Base-by-base conservation (phyloP, 129 eudicot genomes). In the Glebionis coronaria region DNA sequence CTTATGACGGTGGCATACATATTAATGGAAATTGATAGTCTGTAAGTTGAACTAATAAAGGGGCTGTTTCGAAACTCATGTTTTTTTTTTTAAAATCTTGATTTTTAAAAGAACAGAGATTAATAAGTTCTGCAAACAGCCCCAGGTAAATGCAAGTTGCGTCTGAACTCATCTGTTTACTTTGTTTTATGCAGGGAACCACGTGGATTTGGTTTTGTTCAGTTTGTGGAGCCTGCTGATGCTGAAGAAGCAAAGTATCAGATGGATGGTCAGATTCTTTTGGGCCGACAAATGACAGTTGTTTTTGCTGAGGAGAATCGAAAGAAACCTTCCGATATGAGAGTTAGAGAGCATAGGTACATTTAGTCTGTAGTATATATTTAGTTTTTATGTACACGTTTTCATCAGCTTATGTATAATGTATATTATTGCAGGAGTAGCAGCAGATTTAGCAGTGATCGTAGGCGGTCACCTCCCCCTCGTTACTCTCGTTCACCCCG, bases 281-380 rank as follows among this genome's bases (percentile, higher is more conserved):
- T 65, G 44, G 96, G 92, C 35, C 71, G 92, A 62, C 85, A 85
- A 70, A 68, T 88, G 78, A 82, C 96, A 9, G 96, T 88, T 73
- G 96, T 85, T 62, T 88, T 85, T 82, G 96, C 96, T 28, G 96
- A 88, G 75, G 96, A 88, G 84, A 88, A 88, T 70, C 78, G 96
- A 69, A 88, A 88, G 78, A 88, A 85, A 76, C 96, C 92, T 15
- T 55, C 81, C 63, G 96, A 85, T 68, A 88, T 88, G 96, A 76
- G 96, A 67, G 49, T 76, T 47, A 71, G 96, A 73, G 88, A 86
- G 42, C 75, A 85, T 14, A 79, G 85, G 87, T 82, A 76, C 28
- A 16, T 58, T 58, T 51, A 56, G 2, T 3, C 4, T 28, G 9
- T 60, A 31, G 65, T 6, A 60, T 29, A 60, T 3, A n/a, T 25